Base-by-base conservation (phyloP, 2,329 filamentous ascomycete species). In the Cladophialophora exuberans region DNA sequence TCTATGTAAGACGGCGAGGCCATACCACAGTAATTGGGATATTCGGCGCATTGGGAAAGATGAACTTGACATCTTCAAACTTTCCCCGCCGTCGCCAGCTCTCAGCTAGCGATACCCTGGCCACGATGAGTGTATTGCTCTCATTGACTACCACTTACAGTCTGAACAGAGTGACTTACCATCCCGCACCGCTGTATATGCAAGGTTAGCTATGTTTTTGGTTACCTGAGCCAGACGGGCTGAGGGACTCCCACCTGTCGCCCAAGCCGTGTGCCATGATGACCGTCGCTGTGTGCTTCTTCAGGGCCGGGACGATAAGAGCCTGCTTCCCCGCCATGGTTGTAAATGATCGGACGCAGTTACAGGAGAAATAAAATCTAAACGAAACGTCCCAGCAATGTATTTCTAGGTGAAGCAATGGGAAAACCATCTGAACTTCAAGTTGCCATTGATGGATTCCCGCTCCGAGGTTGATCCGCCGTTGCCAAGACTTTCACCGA, bases 211-310 rank as follows among this genome's bases (percentile, higher is more conserved):
- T 39, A 44, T 45, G n/a, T 42, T 25, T 26, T 20, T 39, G n/a
- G n/a, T n/a, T n/a, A n/a, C 28, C 18, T 35, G 10, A 33, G 23
- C 39, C 26, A 36, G 18, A 22, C n/a, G 33, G 7, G n/a, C 10
- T 30, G 20, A 30, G 17, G 23, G 18, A 11, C 22, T 39, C 70
- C 66, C 73, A 85, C 92, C 89, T 87, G 70, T 97, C 94, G 60
- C 94, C 94, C 33, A 99, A 79, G 11, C 94, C 94, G 72, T 99
- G 94, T 48, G 89, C 82, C 73, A 97, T 91, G 67, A 99, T 97
- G 66, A 97, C 88, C 2, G 93, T 97, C 20, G 91, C 91, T 31
- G 94, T 97, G 75, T 97, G 94, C 69, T 84, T 84, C 69, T 83
- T 88, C 28, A 89, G 76, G 35, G 92, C 89, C 23, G 90, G 89